These are phyloP conservation scores for Claviceps arundinis DNA, from an alignment of 2,329 filamentous ascomycete genomes.

Conservation along the genomic window DNA sequence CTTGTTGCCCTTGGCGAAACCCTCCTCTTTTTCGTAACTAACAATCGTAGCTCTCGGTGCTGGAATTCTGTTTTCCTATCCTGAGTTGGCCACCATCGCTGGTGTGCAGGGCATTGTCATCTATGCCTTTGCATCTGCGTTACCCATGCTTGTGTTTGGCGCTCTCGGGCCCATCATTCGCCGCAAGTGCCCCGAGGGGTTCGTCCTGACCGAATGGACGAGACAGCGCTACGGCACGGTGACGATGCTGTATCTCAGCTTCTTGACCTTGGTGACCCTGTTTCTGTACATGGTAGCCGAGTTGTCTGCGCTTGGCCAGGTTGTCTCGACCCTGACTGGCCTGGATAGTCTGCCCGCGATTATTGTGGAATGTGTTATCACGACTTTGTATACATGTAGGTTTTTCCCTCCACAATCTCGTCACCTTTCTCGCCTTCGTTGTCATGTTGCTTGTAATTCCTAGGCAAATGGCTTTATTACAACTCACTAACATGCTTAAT, in stretches of 20 bases:
- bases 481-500: no score
- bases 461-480: background rate
- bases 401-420: background rate
- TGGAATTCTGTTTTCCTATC: conserved; percentile 72
- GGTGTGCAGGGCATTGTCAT: conserved; percentile 68
- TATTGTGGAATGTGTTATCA: conserved; percentile 65
- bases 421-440: background rate
- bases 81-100: conserved; percentile 64
- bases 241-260: conserved; percentile 60
- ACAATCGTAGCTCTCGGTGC: conserved; percentile 61
- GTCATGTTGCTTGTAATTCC: background rate
- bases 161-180: conserved; percentile 65
- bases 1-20: background rate
- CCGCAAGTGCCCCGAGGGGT: conserved; percentile 67
- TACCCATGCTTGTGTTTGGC: conserved; percentile 64
- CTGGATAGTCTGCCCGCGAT: conserved; percentile 61
- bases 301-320: conserved; percentile 68
- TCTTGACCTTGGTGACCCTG: conserved; percentile 66
- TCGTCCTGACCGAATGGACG: conserved; percentile 76
- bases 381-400: conserved; percentile 70
- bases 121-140: conserved; percentile 59
- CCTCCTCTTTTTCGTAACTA: conserved; percentile 21
- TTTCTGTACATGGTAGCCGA: conserved; percentile 83
- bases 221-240: conserved; percentile 61
- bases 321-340: conserved; percentile 60